Conservation (phyloP, 148 eudicot genomes). For the Rhododendron henanense region DNA sequence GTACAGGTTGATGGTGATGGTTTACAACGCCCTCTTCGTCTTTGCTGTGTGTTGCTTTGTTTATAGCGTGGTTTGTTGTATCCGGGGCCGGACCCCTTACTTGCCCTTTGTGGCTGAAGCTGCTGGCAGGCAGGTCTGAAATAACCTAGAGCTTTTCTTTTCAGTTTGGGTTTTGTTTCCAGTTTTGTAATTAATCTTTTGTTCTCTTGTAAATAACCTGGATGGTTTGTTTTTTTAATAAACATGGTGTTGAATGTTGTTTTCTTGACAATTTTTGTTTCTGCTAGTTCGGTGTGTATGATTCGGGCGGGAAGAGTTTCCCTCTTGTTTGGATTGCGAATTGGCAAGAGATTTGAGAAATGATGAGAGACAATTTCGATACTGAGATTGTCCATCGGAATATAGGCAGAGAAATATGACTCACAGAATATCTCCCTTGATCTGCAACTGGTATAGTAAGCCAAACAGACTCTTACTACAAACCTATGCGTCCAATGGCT, state of each 20-base stretch:
- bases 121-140: slow-evolving; percentile 68
- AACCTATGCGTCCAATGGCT: no score
- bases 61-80: slow-evolving; percentile 45
- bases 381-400: neutral
- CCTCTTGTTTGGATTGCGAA: no score
- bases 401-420: neutral
- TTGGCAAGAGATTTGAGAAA: neutral
- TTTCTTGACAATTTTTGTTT: neutral
- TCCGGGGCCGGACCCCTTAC: slow-evolving; percentile 80
- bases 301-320: no score
- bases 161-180: neutral
- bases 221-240: neutral
- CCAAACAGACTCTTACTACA: no score
- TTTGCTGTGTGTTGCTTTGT: slow-evolving; percentile 53
- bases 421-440: neutral
- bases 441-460: neutral
- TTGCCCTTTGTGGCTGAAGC: slow-evolving; percentile 94
- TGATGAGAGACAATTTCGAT: neutral
- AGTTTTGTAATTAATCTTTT: neutral
- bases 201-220: neutral
- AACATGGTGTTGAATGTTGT: neutral
- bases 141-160: neutral
- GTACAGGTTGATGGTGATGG: slow-evolving; percentile 54
- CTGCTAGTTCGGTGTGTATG: no score
- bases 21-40: slow-evolving; percentile 53